These are phyloP conservation scores for Chaetomidium leptoderma DNA, from an alignment of 495 filamentous ascomycete species.

Conservation along the genomic window DNA sequence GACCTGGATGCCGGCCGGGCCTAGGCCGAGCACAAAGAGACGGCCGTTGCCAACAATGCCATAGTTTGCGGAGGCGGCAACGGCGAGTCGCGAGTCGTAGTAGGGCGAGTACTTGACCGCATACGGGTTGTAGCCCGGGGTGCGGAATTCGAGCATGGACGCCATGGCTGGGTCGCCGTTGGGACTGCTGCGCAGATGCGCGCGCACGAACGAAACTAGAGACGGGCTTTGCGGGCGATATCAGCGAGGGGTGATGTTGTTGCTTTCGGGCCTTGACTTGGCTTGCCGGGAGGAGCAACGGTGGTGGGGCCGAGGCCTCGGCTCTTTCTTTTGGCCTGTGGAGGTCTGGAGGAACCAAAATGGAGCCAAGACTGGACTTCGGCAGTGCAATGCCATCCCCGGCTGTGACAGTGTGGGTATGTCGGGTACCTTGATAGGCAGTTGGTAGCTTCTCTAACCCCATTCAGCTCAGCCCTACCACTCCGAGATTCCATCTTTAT, in stretches of 20 bases:
- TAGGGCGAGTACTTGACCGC: slow-evolving; percentile 97
- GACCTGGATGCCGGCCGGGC: slow-evolving; percentile 72
- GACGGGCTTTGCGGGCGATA: not conserved
- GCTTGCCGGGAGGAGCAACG: not conserved
- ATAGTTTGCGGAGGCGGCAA: slow-evolving; percentile 83
- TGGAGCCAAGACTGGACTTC: no score
- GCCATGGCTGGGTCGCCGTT: slow-evolving; percentile 29
- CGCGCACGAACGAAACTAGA: not conserved
- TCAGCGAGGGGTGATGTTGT: not conserved
- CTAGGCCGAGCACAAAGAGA: slow-evolving; percentile 75
- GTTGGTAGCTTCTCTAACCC: not conserved
- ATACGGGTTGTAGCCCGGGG: slow-evolving; percentile 89
- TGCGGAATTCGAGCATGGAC: slow-evolving; percentile 87
- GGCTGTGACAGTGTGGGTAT: not conserved
- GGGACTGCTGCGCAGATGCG: not conserved
- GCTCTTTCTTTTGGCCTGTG: slow-evolving; percentile 15
- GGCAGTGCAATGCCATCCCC: not conserved
- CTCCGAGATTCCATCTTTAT: no score
- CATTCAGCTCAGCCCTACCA: not conserved
- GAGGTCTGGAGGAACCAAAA: no score
- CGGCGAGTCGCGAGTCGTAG: slow-evolving; percentile 88
- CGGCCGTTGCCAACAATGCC: slow-evolving; percentile 95
- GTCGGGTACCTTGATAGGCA: not conserved
- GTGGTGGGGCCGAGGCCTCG: slow-evolving; percentile 21
- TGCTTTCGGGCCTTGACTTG: not conserved